A percentile compares a stretch with the other conserved stretches of the same genome.
Conservation (phyloP, 768 basidiomycete genomes). For the Leucogyrophana mollusca region DNA sequence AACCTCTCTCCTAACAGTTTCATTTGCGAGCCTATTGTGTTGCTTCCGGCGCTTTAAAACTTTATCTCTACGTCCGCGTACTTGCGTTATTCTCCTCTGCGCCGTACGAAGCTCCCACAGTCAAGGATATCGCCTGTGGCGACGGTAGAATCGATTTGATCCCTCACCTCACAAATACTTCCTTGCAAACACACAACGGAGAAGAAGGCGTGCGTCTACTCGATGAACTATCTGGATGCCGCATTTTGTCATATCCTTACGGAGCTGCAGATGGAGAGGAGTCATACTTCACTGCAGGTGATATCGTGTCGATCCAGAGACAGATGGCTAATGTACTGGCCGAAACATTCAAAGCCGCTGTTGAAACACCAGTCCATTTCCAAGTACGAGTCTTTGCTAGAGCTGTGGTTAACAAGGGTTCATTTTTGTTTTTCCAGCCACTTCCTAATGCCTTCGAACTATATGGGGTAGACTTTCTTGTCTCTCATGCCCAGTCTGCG, state of each 20-base stretch:
- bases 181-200: conserved; percentile 66
- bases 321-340: conserved; percentile 66
- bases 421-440: too few species aligned
- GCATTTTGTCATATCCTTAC: conserved; percentile 39
- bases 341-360: conserved; percentile 84
- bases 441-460: conserved; percentile 93
- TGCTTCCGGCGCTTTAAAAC: conserved; percentile 68
- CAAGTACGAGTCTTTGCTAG: conserved; percentile 49
- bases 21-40: conserved; percentile 91
- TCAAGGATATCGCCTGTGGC: conserved; percentile 13
- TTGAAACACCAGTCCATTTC: conserved; percentile 80
- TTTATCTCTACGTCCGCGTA: conserved; percentile 80
- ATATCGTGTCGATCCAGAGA: conserved; percentile 51
- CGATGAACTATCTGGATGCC: conserved; percentile 73
- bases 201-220: conserved; percentile 76
- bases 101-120: conserved; percentile 56
- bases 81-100: conserved; percentile 85
- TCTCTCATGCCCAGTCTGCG: conserved; percentile 42
- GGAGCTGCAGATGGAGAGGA: conserved; percentile 19
- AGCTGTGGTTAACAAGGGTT: not conserved
- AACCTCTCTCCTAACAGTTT: conserved; percentile 54
- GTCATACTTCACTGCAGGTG: conserved; percentile 28
- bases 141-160: conserved; percentile 46
- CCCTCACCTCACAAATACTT: conserved; percentile 91
- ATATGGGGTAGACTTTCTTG: conserved; percentile 90